Evolutionary conservation across 768 basidiomycete genomes (phyloP).

Genomic region (Suillus paluster): DNA sequence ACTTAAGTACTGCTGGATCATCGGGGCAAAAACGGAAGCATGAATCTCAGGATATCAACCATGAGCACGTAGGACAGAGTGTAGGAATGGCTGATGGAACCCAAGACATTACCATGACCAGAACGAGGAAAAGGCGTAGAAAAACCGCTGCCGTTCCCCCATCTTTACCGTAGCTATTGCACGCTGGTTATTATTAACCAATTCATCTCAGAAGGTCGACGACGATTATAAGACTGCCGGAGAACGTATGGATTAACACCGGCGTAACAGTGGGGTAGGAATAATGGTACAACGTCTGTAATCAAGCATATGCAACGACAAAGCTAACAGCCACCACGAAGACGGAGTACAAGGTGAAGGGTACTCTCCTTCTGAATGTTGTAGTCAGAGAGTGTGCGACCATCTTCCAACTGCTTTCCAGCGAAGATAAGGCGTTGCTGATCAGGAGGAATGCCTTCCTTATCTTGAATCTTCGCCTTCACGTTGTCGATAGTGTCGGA

Average conservation of each 20-base stretch:
- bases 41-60: background rate
- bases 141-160: conserved; percentile 5
- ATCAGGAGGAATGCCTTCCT: conserved; percentile 80
- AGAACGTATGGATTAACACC: background rate
- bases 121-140: conserved; percentile 30
- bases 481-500: conserved; percentile 80
- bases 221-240: background rate
- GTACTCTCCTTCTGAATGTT: conserved; percentile 80
- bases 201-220: background rate
- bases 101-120: background rate
- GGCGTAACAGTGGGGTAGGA: background rate
- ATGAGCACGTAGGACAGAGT: background rate
- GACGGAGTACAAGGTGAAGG: conserved; percentile 69
- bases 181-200: background rate
- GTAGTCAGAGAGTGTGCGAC: conserved; percentile 77
- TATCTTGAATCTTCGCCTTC: conserved; percentile 79
- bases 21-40: conserved; percentile 26
- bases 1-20: background rate
- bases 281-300: conserved; percentile 8
- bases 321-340: conserved; percentile 72
- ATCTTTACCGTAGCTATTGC: background rate
- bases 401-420: conserved; percentile 80
- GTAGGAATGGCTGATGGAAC: conserved; percentile 4
- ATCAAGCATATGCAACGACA: background rate
- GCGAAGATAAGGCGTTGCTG: conserved; percentile 83